These are phyloP conservation scores for Stereocaulon alpinum DNA, from an alignment of 495 filamentous ascomycete species.

Conservation along the genomic window DNA sequence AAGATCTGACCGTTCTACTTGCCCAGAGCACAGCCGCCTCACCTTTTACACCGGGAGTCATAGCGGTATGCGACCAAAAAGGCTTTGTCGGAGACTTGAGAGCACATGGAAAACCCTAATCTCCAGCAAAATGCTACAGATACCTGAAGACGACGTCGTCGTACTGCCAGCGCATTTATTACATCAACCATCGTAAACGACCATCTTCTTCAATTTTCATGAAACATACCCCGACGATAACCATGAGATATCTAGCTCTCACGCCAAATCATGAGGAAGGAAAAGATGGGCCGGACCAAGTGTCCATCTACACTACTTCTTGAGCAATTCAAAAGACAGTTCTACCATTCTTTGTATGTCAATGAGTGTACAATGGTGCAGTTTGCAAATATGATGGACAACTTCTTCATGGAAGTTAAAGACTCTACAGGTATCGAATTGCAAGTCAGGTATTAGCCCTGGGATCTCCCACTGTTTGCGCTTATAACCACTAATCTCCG, in stretches of 20 bases:
- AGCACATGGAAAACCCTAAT: neutral
- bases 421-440: neutral
- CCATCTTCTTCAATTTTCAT: no score
- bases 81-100: no score
- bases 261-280: no score
- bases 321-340: constrained; percentile 1
- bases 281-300: neutral
- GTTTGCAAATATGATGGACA: constrained; percentile 1
- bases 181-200: no score
- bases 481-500: neutral
- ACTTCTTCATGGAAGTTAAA: neutral
- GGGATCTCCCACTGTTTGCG: neutral
- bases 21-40: neutral
- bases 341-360: neutral
- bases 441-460: neutral
- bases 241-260: neutral
- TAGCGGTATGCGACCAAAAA: neutral
- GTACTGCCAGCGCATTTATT: neutral
- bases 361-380: constrained; percentile 1
- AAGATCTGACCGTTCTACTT: no score
- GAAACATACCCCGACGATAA: neutral
- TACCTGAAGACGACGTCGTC: neutral
- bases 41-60: neutral
- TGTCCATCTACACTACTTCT: neutral
- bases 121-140: neutral